phyloP scores from a whole-genome alignment of 371 early-diverging fungal genomes.

The Mortierella sp. region DNA sequence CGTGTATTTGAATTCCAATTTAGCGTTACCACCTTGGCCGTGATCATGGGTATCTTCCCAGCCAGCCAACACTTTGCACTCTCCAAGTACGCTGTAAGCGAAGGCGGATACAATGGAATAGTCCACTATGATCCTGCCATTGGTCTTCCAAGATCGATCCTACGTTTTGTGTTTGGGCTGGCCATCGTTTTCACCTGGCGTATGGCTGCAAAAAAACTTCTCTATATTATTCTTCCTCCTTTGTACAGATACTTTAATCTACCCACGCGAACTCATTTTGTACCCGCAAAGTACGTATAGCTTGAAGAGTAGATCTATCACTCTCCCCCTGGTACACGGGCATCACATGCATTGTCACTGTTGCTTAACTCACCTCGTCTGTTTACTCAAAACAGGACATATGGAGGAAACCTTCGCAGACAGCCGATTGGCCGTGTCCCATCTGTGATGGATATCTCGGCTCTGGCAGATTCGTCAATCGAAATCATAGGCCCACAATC shows the following conservation, averaged over 20 bases:
- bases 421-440: constrained; percentile 73
- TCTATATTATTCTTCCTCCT: constrained; percentile 69
- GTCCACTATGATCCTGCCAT: constrained; percentile 39
- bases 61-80: constrained; percentile 49
- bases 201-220: constrained; percentile 66
- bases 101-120: constrained; percentile 30
- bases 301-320: background rate
- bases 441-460: constrained; percentile 68
- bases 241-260: constrained; percentile 70
- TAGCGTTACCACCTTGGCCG: constrained; percentile 50
- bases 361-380: background rate
- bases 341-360: background rate
- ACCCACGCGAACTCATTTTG: constrained; percentile 61
- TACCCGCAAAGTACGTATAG: constrained; percentile 40
- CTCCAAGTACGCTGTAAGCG: constrained; percentile 31
- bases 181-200: constrained; percentile 71
- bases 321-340: background rate
- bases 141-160: constrained; percentile 26
- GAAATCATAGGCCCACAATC: constrained; percentile 68
- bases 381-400: constrained; percentile 59
- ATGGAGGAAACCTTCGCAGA: constrained; percentile 66
- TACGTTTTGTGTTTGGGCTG: constrained; percentile 59
- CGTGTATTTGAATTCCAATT: background rate
- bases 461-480: constrained; percentile 60
- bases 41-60: constrained; percentile 51